Percentiles rank a stretch among this genome's conserved stretches.
Evolutionary conservation across 495 filamentous ascomycete species (phyloP).

Genomic region (Lasiosphaeria hispida): DNA sequence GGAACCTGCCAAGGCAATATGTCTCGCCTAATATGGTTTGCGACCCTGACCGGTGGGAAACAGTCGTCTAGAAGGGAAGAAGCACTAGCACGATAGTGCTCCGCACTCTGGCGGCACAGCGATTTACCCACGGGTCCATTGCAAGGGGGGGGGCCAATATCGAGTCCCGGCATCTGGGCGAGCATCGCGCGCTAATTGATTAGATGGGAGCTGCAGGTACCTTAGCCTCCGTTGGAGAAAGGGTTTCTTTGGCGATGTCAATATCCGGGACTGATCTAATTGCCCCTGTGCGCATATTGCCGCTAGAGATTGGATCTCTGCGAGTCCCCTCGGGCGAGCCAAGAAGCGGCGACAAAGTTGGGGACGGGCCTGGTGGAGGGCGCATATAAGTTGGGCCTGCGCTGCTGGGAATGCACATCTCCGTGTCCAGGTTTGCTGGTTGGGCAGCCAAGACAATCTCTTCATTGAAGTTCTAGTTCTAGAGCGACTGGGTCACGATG

Average conservation of each 20-base stretch:
- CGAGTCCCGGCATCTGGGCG: neutral
- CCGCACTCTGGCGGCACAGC: slow-evolving; percentile 5
- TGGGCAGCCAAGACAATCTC: neutral
- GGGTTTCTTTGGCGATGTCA: neutral
- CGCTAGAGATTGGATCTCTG: slow-evolving; percentile 1
- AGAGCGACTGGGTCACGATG: slow-evolving; percentile 17
- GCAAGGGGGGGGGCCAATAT: neutral
- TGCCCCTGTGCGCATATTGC: slow-evolving; percentile 4
- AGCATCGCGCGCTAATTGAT: no score
- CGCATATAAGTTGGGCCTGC: no score
- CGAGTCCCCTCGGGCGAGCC: neutral
- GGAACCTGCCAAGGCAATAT: slow-evolving; percentile 14
- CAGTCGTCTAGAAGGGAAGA: neutral
- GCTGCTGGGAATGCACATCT: no score
- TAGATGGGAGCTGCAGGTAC: no score
- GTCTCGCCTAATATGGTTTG: slow-evolving; percentile 5
- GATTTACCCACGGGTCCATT: slow-evolving; percentile 2
- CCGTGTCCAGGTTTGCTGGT: no score
- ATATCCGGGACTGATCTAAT: slow-evolving; percentile 9
- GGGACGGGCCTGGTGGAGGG: no score
- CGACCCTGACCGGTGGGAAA: slow-evolving; percentile 2
- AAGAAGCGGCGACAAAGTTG: no score
- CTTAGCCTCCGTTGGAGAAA: no score
- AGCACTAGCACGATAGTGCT: neutral
- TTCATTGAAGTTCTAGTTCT: neutral